phyloP scores from a whole-genome alignment of 805 yeast species.

The Candida anglica region DNA sequence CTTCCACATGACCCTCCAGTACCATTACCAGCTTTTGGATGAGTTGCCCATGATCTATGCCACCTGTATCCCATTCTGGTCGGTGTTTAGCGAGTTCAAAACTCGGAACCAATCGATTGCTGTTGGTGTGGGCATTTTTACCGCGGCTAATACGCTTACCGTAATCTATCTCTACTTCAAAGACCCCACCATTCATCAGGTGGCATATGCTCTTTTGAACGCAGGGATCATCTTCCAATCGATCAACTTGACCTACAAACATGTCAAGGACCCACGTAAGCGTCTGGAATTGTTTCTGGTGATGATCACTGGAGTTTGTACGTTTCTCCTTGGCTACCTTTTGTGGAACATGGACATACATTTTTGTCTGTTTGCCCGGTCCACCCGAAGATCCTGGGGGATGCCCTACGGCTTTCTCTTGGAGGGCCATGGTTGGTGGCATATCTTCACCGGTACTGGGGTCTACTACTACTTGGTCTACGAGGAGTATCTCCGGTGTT shows the following conservation, averaged over 20 bases:
- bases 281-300: slow-evolving; percentile 49
- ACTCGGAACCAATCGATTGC: slow-evolving; percentile 32
- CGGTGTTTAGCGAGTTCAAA: slow-evolving; percentile 61
- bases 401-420: slow-evolving; percentile 81
- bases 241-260: slow-evolving; percentile 41
- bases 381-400: slow-evolving; percentile 61
- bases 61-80: slow-evolving; percentile 92
- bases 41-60: slow-evolving; percentile 98
- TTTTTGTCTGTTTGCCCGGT: slow-evolving; percentile 58
- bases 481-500: slow-evolving; percentile 68
- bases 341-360: slow-evolving; percentile 90
- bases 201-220: slow-evolving; percentile 76
- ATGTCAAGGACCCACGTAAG: slow-evolving; percentile 50
- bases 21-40: slow-evolving; percentile 87
- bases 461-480: slow-evolving; percentile 82
- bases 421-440: slow-evolving; percentile 99
- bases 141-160: slow-evolving; percentile 61
- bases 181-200: slow-evolving; percentile 87
- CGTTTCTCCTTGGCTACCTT: slow-evolving; percentile 71
- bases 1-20: slow-evolving; percentile 92
- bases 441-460: slow-evolving; percentile 78
- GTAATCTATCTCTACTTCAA: slow-evolving; percentile 66
- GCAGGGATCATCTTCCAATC: slow-evolving; percentile 67
- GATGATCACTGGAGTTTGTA: slow-evolving; percentile 54
- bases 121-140: slow-evolving; percentile 45